Conservation (phyloP, 2,329 filamentous ascomycete species). For the Ceratocystiopsis sp. region DNA sequence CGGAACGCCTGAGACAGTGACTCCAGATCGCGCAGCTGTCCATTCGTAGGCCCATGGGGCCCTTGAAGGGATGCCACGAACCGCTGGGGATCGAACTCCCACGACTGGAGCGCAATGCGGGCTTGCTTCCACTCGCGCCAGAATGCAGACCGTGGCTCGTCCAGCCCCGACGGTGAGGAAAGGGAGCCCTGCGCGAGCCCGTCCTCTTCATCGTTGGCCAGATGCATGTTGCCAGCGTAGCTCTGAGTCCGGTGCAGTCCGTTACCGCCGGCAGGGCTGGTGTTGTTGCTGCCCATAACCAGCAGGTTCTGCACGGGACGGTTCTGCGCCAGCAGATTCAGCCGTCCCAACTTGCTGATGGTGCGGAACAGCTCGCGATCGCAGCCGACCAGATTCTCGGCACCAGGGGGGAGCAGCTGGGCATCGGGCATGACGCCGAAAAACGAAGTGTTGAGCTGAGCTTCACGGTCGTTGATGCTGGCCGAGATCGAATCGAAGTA, state of each 20-base stretch:
- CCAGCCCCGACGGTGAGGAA: constrained; percentile 27
- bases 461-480: constrained; percentile 80
- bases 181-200: constrained; percentile 22
- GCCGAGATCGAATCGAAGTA: constrained; percentile 90
- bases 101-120: constrained; percentile 57
- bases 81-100: constrained; percentile 51
- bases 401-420: constrained; percentile 37
- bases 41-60: constrained; percentile 26
- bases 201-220: constrained; percentile 38
- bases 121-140: constrained; percentile 79
- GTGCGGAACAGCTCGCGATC: constrained; percentile 76
- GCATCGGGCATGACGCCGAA: constrained; percentile 35
- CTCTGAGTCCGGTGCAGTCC: constrained; percentile 10
- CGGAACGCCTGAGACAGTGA: constrained; percentile 84
- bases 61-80: constrained; percentile 24
- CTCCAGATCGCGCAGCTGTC: constrained; percentile 55
- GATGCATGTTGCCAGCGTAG: constrained; percentile 34
- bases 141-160: constrained; percentile 49
- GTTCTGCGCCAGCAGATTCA: constrained; percentile 69
- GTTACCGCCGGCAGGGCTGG: not conserved
- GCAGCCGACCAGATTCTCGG: constrained; percentile 78
- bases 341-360: constrained; percentile 63
- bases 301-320: constrained; percentile 30
- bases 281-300: not conserved
- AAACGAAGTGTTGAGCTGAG: constrained; percentile 55